A percentile compares a stretch with the other conserved stretches of the same genome.
Conservation (phyloP, 257 asterid genomes). For the Henckelia pumila region DNA sequence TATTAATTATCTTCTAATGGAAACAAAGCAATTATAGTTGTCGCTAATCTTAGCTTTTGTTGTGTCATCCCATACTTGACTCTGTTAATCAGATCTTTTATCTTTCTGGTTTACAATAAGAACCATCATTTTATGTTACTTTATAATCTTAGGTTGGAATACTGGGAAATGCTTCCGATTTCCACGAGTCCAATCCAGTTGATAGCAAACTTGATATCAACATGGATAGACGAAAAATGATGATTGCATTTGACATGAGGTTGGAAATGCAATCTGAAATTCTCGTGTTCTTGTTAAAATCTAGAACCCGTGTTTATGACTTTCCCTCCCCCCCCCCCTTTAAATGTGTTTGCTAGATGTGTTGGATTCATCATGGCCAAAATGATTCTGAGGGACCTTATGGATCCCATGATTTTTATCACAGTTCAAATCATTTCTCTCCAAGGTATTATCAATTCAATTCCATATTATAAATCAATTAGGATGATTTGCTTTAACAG, state of each 20-base stretch:
- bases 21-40: slow-evolving; percentile 9
- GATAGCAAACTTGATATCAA: slow-evolving; percentile 42
- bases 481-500: slow-evolving; percentile 21
- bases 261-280: slow-evolving; percentile 25
- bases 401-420: slow-evolving; percentile 76
- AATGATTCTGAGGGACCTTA: slow-evolving; percentile 91
- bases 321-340: too few relatives aligned
- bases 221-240: slow-evolving; percentile 70
- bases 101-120: background rate
- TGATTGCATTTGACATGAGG: slow-evolving; percentile 99
- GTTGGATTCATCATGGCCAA: slow-evolving; percentile 94
- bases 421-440: slow-evolving; percentile 87
- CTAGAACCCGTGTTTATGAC: slow-evolving; percentile 13
- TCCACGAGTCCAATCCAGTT: slow-evolving; percentile 51
- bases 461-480: slow-evolving; percentile 1
- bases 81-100: slow-evolving; percentile 9
- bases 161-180: slow-evolving; percentile 89
- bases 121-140: background rate
- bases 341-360: slow-evolving; percentile 52
- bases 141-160: slow-evolving; percentile 69
- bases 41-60: slow-evolving; percentile 1
- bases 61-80: slow-evolving; percentile 18
- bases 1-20: slow-evolving; percentile 20
- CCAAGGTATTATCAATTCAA: slow-evolving; percentile 48
- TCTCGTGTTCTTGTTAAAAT: slow-evolving; percentile 20